Conservation (phyloP, 208 protist species). For the Sergeia podlipaevii region DNA sequence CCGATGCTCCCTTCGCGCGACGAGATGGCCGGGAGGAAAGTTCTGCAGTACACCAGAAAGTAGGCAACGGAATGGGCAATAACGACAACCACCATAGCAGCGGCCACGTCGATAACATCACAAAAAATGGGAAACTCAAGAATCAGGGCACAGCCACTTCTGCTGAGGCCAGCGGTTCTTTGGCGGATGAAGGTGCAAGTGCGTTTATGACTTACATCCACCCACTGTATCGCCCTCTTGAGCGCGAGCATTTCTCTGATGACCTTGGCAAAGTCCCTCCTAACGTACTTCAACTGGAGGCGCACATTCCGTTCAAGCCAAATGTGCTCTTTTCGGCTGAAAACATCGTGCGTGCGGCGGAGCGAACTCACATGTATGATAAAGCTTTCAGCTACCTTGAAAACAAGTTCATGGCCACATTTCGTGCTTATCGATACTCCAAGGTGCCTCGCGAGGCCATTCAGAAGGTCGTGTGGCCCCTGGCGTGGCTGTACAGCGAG, state of each 20-base stretch:
- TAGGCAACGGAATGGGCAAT: too few relatives aligned
- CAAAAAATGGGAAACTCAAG: background rate
- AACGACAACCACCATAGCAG: background rate
- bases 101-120: background rate
- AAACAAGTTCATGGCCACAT: constrained; percentile 56
- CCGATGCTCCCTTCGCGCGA: constrained; percentile 4
- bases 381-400: constrained; percentile 89
- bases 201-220: background rate
- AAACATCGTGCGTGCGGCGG: constrained; percentile 76
- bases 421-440: constrained; percentile 65
- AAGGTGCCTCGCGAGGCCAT: constrained; percentile 73
- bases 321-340: constrained; percentile 82
- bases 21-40: background rate
- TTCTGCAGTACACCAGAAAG: too few relatives aligned
- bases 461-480: constrained; percentile 70
- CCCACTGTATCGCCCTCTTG: background rate
- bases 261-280: too few relatives aligned
- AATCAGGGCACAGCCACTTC: background rate
- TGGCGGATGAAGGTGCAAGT: background rate
- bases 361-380: constrained; percentile 87
- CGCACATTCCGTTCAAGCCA: constrained; percentile 38
- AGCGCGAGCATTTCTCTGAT: too few relatives aligned
- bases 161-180: background rate
- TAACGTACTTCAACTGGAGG: constrained; percentile 1
- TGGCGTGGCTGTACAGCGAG: constrained; percentile 88